phyloP scores from a whole-genome alignment of 2,329 filamentous ascomycete species.

The Simplicillium aogashimaense region DNA sequence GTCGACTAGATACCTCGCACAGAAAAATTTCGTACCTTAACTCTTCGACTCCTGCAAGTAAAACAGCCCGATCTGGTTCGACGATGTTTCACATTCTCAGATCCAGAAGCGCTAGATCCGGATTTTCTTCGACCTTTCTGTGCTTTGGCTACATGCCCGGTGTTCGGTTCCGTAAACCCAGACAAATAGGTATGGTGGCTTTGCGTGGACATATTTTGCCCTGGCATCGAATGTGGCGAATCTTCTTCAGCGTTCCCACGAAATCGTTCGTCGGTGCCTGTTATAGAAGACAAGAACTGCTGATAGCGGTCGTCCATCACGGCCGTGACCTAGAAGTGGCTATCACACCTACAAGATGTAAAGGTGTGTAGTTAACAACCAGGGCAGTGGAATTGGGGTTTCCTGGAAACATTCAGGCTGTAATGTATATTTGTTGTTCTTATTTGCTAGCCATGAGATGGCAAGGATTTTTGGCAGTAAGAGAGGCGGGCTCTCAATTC shows the following conservation, averaged over 20 bases:
- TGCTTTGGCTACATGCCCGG: constrained; percentile 36
- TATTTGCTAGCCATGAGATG: too few species aligned
- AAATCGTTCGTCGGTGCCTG: constrained; percentile 19
- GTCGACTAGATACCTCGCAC: not conserved
- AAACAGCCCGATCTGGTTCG: constrained; percentile 89
- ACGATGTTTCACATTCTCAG: constrained; percentile 81
- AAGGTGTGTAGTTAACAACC: too few species aligned
- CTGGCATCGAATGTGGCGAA: too few species aligned
- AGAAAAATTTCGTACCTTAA: constrained; percentile 49
- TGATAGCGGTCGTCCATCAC: constrained; percentile 48
- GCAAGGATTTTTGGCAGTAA: too few species aligned
- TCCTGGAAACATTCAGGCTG: too few species aligned
- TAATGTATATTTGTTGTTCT: too few species aligned
- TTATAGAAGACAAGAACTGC: constrained; percentile 43
- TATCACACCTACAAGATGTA: not conserved
- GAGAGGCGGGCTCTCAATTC: too few species aligned
- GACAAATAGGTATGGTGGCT: constrained; percentile 30
- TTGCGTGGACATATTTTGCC: too few species aligned
- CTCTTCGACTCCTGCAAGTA: constrained; percentile 79
- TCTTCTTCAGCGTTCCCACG: too few species aligned
- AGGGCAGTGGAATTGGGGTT: too few species aligned
- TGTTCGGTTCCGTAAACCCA: constrained; percentile 37
- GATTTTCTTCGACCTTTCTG: constrained; percentile 43
- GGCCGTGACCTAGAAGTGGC: not conserved
- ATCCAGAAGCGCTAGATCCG: constrained; percentile 23